Evolutionary conservation across 495 filamentous ascomycete genomes (phyloP).

Genomic region (Penicillium atrosanguineum): DNA sequence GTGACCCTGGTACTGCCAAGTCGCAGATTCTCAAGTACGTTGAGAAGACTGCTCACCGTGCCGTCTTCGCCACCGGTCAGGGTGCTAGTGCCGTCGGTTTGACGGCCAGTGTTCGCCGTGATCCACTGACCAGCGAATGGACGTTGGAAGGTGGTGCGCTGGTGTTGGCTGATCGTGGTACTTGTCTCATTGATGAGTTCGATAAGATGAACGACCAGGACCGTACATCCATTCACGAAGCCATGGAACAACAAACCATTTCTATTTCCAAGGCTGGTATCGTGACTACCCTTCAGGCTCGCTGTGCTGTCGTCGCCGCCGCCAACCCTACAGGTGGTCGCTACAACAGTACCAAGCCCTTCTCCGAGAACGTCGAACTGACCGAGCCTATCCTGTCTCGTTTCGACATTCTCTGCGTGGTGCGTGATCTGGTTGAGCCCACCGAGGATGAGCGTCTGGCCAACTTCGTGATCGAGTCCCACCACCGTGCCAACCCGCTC

Average conservation of each 20-base stretch:
- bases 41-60: constrained; percentile 94
- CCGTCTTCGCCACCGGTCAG: constrained; percentile 97
- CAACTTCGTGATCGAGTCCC: constrained; percentile 90
- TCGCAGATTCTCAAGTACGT: constrained; percentile 98
- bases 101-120: constrained; percentile 91
- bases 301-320: constrained; percentile 94
- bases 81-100: constrained; percentile 97
- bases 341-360: constrained; percentile 95
- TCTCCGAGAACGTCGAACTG: constrained; percentile 92
- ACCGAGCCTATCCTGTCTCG: constrained; percentile 97
- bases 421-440: constrained; percentile 96
- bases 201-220: constrained; percentile 99
- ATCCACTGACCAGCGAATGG: constrained; percentile 96
- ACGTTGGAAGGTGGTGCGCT: constrained; percentile 96
- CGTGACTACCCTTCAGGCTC: constrained; percentile 95
- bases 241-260: constrained; percentile 99
- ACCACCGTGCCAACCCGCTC: constrained; percentile 82
- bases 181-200: constrained; percentile 98
- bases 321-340: constrained; percentile 95
- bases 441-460: constrained; percentile 93
- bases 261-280: constrained; percentile 99
- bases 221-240: constrained; percentile 97
- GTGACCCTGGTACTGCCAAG: constrained; percentile 97
- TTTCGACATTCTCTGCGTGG: constrained; percentile 98
- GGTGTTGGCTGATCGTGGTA: constrained; percentile 92